Evolutionary conservation across 495 filamentous ascomycete species (phyloP).

Genomic region (Trichoderma virens): DNA sequence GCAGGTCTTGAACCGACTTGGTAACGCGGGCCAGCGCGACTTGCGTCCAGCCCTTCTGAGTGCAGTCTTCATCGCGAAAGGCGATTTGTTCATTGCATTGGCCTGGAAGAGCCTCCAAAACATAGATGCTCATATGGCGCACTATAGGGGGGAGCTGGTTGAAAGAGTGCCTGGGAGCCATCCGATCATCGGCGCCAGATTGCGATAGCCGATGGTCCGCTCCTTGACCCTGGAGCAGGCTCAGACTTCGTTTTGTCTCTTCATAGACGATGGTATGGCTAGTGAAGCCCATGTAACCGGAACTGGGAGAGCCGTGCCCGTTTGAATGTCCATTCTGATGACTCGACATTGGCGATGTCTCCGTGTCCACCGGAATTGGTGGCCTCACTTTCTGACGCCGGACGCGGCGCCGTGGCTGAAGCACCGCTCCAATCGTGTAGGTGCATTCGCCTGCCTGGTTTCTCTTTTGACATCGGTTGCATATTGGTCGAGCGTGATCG

Average conservation of each 20-base stretch:
- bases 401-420: background rate
- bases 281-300: background rate
- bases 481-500: conserved; percentile 23
- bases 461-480: conserved; percentile 23
- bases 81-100: background rate
- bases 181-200: background rate
- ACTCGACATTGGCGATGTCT: background rate
- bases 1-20: background rate
- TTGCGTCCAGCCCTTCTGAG: background rate
- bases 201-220: background rate
- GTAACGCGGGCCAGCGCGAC: background rate
- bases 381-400: background rate
- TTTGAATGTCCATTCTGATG: background rate
- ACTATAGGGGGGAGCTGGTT: background rate
- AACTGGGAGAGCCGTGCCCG: background rate
- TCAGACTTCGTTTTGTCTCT: background rate
- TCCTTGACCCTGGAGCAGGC: background rate
- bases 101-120: background rate
- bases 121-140: conserved; percentile 7
- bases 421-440: background rate
- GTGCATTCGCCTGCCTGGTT: conserved; percentile 7
- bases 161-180: background rate
- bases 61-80: background rate
- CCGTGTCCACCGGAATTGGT: background rate
- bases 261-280: background rate